A percentile compares a stretch with the other conserved stretches of the same genome.
Evolutionary conservation across 371 early-diverging fungal species (phyloP).

Genomic region (Dichotomocladium elegans): DNA sequence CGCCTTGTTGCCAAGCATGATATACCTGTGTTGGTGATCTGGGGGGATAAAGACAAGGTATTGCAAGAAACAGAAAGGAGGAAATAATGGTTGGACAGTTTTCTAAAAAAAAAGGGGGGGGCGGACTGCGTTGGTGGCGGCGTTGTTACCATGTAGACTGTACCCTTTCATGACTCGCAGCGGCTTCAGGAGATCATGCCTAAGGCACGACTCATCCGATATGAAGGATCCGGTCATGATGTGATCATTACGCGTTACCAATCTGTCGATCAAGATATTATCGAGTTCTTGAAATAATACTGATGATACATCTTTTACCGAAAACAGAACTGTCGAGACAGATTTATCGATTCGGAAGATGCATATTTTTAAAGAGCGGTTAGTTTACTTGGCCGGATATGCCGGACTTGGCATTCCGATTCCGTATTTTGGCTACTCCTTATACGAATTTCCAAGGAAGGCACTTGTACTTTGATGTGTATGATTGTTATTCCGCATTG

Average conservation of each 20-base stretch:
- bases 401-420: too few relatives aligned
- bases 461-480: too few relatives aligned
- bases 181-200: slow-evolving; percentile 20
- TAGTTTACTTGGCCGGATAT: too few relatives aligned
- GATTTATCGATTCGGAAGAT: too few relatives aligned
- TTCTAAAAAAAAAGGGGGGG: too few relatives aligned
- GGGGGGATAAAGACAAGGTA: slow-evolving; percentile 49
- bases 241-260: slow-evolving; percentile 15
- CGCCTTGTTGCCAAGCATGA: slow-evolving; percentile 24
- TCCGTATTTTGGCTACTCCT: too few relatives aligned
- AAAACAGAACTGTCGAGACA: too few relatives aligned
- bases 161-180: slow-evolving; percentile 24
- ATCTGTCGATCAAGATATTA: slow-evolving; percentile 4
- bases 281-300: slow-evolving; percentile 7
- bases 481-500: too few relatives aligned
- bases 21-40: slow-evolving; percentile 27
- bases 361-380: too few relatives aligned
- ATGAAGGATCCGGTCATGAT: slow-evolving; percentile 35
- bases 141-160: slow-evolving; percentile 28
- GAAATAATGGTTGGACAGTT: background rate
- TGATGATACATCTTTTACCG: too few relatives aligned
- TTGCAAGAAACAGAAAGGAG: background rate
- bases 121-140: too few relatives aligned
- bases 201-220: slow-evolving; percentile 17
- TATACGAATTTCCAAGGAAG: too few relatives aligned